phyloP scores from a whole-genome alignment of 768 basidiomycete genomes.

The Suillus lakei region DNA sequence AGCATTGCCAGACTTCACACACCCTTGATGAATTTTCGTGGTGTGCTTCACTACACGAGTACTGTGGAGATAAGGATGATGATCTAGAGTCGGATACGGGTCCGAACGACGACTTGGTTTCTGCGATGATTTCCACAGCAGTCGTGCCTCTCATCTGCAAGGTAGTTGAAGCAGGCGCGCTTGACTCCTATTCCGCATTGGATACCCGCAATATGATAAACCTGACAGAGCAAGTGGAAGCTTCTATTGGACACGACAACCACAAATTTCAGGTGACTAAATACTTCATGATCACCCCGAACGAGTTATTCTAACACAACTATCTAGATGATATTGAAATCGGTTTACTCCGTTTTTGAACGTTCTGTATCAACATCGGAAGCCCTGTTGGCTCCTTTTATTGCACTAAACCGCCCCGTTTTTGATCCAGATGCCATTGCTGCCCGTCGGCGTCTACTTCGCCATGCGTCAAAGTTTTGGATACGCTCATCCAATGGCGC shows the following conservation, averaged over 20 bases:
- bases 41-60: slow-evolving; percentile 80
- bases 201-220: slow-evolving; percentile 70
- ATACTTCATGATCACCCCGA: neutral
- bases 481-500: slow-evolving; percentile 77
- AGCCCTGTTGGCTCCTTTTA: slow-evolving; percentile 52
- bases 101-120: slow-evolving; percentile 85
- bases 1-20: slow-evolving; percentile 45
- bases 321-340: slow-evolving; percentile 59
- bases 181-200: slow-evolving; percentile 78
- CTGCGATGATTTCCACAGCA: slow-evolving; percentile 85
- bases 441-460: slow-evolving; percentile 72
- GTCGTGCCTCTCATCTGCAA: slow-evolving; percentile 77
- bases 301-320: slow-evolving; percentile 17
- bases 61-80: slow-evolving; percentile 56
- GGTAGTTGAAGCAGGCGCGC: slow-evolving; percentile 75
- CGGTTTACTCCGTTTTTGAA: slow-evolving; percentile 57
- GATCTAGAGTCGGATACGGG: slow-evolving; percentile 66
- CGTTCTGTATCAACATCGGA: slow-evolving; percentile 57
- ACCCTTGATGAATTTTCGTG: slow-evolving; percentile 83
- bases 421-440: slow-evolving; percentile 82
- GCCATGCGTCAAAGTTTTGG: slow-evolving; percentile 72
- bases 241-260: slow-evolving; percentile 66
- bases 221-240: slow-evolving; percentile 80
- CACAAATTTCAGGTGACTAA: slow-evolving; percentile 64
- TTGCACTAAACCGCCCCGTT: slow-evolving; percentile 44